phyloP scores from a whole-genome alignment of 306 rosid species.

The Pachyrhizus erosus region DNA sequence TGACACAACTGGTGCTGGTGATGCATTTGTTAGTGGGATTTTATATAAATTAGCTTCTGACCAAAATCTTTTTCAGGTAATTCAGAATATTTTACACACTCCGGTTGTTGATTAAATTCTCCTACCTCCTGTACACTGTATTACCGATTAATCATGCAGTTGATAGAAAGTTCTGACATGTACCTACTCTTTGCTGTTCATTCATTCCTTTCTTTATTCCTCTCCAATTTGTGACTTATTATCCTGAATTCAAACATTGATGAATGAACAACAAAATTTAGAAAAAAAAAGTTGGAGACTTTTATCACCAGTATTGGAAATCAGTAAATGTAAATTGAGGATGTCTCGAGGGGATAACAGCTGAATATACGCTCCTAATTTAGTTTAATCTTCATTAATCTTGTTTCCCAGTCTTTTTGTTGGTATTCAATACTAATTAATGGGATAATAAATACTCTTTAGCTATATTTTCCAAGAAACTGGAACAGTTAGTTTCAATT shows the following conservation, averaged over 20 bases:
- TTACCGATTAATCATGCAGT: too few species aligned
- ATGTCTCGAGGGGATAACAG: too few species aligned
- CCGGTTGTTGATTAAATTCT: too few species aligned
- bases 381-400: not conserved
- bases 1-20: conserved; percentile 99
- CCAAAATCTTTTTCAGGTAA: conserved; percentile 62
- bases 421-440: not conserved
- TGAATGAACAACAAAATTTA: too few species aligned
- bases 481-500: not conserved
- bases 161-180: too few species aligned
- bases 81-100: conserved; percentile 20
- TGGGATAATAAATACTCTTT: not conserved
- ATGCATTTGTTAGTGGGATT: conserved; percentile 90
- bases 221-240: too few species aligned
- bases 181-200: not conserved
- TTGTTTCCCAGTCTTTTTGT: not conserved
- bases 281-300: too few species aligned
- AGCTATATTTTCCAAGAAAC: not conserved
- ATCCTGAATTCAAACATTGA: too few species aligned
- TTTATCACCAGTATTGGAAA: too few species aligned
- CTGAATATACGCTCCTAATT: not conserved
- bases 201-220: too few species aligned
- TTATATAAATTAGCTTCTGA: conserved; percentile 73
- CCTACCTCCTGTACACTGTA: too few species aligned
- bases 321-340: too few species aligned